Evolutionary conservation across 768 basidiomycete genomes (phyloP).

Genomic region (Lanmaoa pseudosensibilis): DNA sequence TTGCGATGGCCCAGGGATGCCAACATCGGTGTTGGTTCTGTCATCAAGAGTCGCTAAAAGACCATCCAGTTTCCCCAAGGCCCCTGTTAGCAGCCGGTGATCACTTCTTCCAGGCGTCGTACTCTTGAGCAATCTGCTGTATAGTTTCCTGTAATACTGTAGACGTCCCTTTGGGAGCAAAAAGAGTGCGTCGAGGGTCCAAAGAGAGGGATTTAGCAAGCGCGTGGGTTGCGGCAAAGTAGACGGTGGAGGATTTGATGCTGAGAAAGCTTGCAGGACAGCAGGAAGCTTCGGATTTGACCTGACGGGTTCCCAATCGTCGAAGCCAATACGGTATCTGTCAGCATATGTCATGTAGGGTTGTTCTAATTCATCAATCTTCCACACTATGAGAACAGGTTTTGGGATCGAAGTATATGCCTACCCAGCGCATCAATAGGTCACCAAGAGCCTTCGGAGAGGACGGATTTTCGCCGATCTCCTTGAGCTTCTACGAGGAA

Average conservation of each 20-base stretch:
- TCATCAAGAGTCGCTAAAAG: slow-evolving; percentile 69
- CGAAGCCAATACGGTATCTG: slow-evolving; percentile 75
- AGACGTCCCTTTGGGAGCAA: slow-evolving; percentile 80
- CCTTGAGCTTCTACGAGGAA: slow-evolving; percentile 77
- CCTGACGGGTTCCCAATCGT: slow-evolving; percentile 77
- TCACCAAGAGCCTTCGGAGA: slow-evolving; percentile 94
- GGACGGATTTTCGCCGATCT: slow-evolving; percentile 89
- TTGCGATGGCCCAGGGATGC: background rate
- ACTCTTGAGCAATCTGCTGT: slow-evolving; percentile 80
- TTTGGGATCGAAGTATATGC: slow-evolving; percentile 29
- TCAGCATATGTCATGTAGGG: slow-evolving; percentile 83
- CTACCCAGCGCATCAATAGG: slow-evolving; percentile 94
- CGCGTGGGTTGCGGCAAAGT: slow-evolving; percentile 35
- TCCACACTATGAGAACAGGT: slow-evolving; percentile 16
- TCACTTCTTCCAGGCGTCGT: slow-evolving; percentile 86
- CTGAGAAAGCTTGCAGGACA: slow-evolving; percentile 70
- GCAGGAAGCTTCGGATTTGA: slow-evolving; percentile 69
- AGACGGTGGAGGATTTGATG: slow-evolving; percentile 57
- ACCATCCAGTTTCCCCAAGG: slow-evolving; percentile 75
- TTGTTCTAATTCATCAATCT: slow-evolving; percentile 90
- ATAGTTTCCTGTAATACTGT: slow-evolving; percentile 90
- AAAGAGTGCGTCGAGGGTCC: slow-evolving; percentile 90
- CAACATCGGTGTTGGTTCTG: slow-evolving; percentile 45
- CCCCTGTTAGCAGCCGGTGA: slow-evolving; percentile 74
- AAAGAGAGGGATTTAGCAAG: slow-evolving; percentile 44